Evolutionary conservation across 2,329 filamentous ascomycete species (phyloP).

Genomic region (Colletotrichum orbiculare): DNA sequence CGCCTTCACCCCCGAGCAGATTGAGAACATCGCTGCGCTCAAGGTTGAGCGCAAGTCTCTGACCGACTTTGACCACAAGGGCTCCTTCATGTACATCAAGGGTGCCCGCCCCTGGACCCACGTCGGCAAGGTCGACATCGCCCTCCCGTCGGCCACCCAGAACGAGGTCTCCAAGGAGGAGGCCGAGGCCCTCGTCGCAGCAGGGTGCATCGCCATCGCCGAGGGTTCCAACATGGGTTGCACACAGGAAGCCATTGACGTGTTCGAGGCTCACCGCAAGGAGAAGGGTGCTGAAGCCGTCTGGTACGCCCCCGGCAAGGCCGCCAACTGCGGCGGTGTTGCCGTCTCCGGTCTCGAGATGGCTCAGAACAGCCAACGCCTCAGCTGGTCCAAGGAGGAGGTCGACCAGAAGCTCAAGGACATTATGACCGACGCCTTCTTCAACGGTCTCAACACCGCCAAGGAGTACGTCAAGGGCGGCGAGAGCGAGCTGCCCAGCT

Average conservation of each 20-base stretch:
- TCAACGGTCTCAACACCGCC: conserved; percentile 88
- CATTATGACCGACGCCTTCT: conserved; percentile 96
- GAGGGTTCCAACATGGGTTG: conserved; percentile 99
- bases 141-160: conserved; percentile 93
- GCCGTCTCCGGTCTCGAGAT: conserved; percentile 98
- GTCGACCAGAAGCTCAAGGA: conserved; percentile 90
- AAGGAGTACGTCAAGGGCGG: conserved; percentile 84
- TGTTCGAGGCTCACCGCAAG: conserved; percentile 84
- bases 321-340: conserved; percentile 96
- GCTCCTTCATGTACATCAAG: conserved; percentile 85
- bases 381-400: conserved; percentile 88
- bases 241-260: conserved; percentile 93
- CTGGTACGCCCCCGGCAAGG: conserved; percentile 98
- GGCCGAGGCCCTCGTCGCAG: conserved; percentile 81
- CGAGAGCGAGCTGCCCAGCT: conserved; percentile 86
- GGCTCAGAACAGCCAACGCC: conserved; percentile 94
- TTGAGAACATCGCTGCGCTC: conserved; percentile 82
- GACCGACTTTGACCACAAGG: conserved; percentile 72
- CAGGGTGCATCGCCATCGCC: conserved; percentile 86
- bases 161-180: conserved; percentile 97
- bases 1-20: conserved; percentile 81
- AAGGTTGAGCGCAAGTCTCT: conserved; percentile 90
- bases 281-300: conserved; percentile 76
- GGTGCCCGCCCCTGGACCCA: conserved; percentile 92
- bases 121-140: conserved; percentile 89